Evolutionary conservation across 768 basidiomycete species (phyloP), one percentile per base, ranked within the genome.

Genomic region (Rubroboletus pulcherrimus): DNA sequence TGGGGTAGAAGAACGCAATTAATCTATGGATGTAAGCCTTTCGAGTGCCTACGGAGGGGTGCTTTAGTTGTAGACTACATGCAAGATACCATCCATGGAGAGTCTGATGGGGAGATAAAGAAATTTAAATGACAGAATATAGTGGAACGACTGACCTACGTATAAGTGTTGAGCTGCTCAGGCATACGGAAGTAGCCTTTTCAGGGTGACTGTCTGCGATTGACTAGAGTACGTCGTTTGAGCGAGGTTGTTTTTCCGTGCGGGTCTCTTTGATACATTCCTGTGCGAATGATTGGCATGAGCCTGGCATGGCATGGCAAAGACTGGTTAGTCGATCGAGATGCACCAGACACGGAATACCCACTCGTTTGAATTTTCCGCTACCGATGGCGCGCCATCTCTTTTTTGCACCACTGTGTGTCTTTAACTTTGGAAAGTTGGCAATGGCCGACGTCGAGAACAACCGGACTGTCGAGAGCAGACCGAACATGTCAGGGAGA

Each of bases 391-490:
- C 84, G 54, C 81, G 75, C 87, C 87, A 91, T 57, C 89, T 76
- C 72, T 91, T 91, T 74, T 91, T 91, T 24, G 89, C 81, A 10
- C 89, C 89, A 4, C 83, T 86, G 67, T 91, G 89, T 1, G 86
- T 81, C 71, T 91, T 91, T 63, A 91, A 73, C 73, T 91, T 91
- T 51, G 89, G 89, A 52, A 84, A 87, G 51, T 80, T 77, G 30
- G 71, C 67, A 2, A 78, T 58, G 7, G 80, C 70, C 5, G 84
- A 82, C 14, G 83, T 81, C 37, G 89, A 87, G 70, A 91, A 89
- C 14, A 75, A 62, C 24, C 81, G 78, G 34, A 65, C 62, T 29
- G 61, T 66, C 38, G 62, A 57, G 35, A 68, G 7, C 15, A 71
- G 47, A 37, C 54, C 52, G 49, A 62, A 60, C 64, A 73, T 66